phyloP scores from a whole-genome alignment of 352 stramenopile genomes.

The Phytophthora quininea region DNA sequence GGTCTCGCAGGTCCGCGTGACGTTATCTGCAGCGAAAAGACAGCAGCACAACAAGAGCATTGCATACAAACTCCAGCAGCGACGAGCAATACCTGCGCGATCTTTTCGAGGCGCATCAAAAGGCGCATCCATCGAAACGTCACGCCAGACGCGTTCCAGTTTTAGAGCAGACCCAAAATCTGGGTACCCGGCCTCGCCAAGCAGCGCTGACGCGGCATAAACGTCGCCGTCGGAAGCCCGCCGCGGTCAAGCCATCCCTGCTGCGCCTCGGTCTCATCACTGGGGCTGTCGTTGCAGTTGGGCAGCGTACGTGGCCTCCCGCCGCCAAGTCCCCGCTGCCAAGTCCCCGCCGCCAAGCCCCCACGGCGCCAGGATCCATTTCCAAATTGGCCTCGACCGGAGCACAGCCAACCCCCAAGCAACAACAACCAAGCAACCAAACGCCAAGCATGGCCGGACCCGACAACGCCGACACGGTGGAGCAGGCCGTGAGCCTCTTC shows the following conservation, averaged over 20 bases:
- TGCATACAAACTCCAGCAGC: too few relatives aligned
- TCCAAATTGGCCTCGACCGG: conserved; percentile 14
- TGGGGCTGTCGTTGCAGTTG: background rate
- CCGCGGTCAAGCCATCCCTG: background rate
- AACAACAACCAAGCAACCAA: background rate
- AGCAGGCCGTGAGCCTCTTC: conserved; percentile 68
- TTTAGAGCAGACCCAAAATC: background rate
- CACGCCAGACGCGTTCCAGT: background rate
- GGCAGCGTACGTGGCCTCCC: background rate
- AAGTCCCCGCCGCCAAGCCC: background rate
- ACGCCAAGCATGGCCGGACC: conserved; percentile 18
- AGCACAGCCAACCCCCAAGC: conserved; percentile 9
- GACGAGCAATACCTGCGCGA: background rate
- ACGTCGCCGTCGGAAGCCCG: background rate
- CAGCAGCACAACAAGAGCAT: background rate
- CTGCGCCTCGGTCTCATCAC: background rate
- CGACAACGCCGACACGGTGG: conserved; percentile 35
- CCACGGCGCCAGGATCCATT: background rate
- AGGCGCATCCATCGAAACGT: background rate
- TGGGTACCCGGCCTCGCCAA: background rate
- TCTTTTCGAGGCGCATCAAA: conserved; percentile 3
- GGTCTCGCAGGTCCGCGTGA: background rate
- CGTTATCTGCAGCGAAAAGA: background rate
- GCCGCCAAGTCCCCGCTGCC: too few relatives aligned
- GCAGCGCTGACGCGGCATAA: conserved; percentile 1